Evolutionary conservation across 176 grass and related monocot genomes (phyloP).

Genomic region (Pontederia crassipes): DNA sequence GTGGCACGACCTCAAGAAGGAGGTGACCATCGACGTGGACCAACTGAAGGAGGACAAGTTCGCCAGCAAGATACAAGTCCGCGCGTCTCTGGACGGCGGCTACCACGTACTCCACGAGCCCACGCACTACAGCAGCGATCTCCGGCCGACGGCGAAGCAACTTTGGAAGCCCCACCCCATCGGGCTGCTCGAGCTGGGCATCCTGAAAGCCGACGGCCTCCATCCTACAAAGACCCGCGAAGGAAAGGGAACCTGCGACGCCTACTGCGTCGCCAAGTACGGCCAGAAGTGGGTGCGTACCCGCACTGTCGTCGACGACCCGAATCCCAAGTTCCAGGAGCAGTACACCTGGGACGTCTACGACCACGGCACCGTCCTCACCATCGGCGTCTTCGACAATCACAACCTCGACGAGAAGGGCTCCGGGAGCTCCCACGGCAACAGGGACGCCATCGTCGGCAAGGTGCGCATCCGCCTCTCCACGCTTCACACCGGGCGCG

Average conservation of each 20-base stretch:
- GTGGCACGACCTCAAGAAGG: background rate
- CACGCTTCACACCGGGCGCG: background rate
- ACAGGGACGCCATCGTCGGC: background rate
- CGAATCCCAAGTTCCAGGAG: constrained; percentile 71
- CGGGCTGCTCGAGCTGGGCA: constrained; percentile 8
- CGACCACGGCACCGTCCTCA: constrained; percentile 87
- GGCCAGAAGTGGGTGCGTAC: constrained; percentile 91
- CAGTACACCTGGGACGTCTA: constrained; percentile 90
- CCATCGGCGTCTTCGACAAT: constrained; percentile 84
- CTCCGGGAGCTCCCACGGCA: background rate
- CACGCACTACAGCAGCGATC: background rate
- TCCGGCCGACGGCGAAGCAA: constrained; percentile 1
- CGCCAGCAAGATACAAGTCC: background rate
- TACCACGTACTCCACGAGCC: background rate
- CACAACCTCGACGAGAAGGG: constrained; percentile 32
- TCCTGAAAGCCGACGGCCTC: constrained; percentile 17
- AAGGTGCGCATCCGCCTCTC: constrained; percentile 1
- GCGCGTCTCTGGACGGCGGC: constrained; percentile 2
- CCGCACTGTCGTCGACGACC: constrained; percentile 49
- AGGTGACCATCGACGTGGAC: background rate
- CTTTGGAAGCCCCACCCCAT: constrained; percentile 3
- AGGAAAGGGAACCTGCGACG: constrained; percentile 46
- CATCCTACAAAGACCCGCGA: constrained; percentile 55
- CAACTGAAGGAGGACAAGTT: constrained; percentile 10
- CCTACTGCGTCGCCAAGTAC: constrained; percentile 95